Conservation (phyloP, 2,329 filamentous ascomycete genomes). For the Ramichloridium luteum region DNA sequence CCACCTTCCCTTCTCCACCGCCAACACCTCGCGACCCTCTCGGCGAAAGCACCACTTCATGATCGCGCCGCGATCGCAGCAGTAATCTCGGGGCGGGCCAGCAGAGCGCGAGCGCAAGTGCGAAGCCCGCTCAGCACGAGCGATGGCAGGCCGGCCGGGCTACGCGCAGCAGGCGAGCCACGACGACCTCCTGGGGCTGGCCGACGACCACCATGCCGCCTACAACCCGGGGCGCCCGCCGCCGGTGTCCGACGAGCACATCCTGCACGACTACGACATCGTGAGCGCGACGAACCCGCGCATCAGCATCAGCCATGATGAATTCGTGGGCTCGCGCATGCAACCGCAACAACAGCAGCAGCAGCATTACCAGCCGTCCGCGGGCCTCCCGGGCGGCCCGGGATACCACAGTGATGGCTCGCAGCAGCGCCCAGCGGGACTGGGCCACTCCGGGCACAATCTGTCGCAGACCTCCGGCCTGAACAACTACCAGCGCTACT, state of each 20-base stretch:
- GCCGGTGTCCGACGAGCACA: conserved; percentile 67
- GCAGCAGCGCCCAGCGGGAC: conserved; percentile 26
- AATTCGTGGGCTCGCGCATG: conserved; percentile 62
- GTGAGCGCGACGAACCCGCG: conserved; percentile 50
- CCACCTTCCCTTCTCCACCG: too few species aligned
- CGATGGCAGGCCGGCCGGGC: conserved; percentile 44
- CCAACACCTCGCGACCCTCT: too few species aligned
- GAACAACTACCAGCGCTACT: conserved; percentile 83
- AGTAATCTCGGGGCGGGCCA: too few species aligned
- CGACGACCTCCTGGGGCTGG: conserved; percentile 49
- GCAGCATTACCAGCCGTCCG: too few species aligned
- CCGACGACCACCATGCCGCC: conserved; percentile 53
- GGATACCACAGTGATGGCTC: conserved; percentile 26
- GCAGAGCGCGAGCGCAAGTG: too few species aligned
- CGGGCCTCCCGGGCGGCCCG: conserved; percentile 34
- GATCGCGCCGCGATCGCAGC: too few species aligned
- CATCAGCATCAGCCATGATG: conserved; percentile 86
- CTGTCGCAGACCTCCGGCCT: conserved; percentile 71
- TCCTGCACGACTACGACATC: conserved; percentile 63
- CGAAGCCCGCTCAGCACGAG: too few species aligned
- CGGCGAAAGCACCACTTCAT: too few species aligned
- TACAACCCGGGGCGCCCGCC: conserved; percentile 69
- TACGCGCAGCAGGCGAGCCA: conserved; percentile 31
- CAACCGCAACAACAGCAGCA: conserved; percentile 29
- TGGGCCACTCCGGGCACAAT: conserved; percentile 29